Percentiles rank a stretch among this genome's conserved stretches.
phyloP scores from a whole-genome alignment of 2,329 filamentous ascomycete species.

The Colletotrichum graminicola region DNA sequence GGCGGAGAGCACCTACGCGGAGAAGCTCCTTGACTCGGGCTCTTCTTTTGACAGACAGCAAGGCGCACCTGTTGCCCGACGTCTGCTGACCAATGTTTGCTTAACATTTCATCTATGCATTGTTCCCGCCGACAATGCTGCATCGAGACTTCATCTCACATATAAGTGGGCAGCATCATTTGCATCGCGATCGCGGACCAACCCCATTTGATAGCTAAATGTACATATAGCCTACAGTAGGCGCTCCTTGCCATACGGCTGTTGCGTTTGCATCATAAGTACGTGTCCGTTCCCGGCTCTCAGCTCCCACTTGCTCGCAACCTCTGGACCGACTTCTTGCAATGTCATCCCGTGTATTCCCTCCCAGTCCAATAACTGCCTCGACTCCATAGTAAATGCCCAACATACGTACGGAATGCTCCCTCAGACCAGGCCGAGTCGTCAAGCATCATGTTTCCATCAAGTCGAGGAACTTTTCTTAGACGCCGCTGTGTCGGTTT shows the following conservation, averaged over 20 bases:
- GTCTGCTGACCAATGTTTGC: background rate
- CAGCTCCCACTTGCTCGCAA: background rate
- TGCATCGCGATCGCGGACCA: conserved; percentile 13
- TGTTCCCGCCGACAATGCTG: background rate
- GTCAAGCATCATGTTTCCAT: background rate
- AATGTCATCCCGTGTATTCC: conserved; percentile 21
- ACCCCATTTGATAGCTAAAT: conserved; percentile 39
- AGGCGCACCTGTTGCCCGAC: background rate
- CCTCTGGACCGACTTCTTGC: conserved; percentile 18
- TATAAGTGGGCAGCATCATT: background rate
- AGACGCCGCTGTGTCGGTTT: conserved; percentile 26
- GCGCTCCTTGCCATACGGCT: conserved; percentile 9
- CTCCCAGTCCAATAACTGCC: background rate
- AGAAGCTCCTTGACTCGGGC: conserved; percentile 17
- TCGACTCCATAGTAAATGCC: too few relatives aligned
- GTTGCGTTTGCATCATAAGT: conserved; percentile 14
- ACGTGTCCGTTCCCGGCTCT: conserved; percentile 9
- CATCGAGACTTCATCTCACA: background rate
- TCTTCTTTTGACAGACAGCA: background rate
- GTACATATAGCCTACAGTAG: conserved; percentile 38
- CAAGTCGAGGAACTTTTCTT: conserved; percentile 26
- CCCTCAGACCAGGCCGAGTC: background rate
- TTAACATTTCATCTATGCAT: background rate
- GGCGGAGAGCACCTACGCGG: background rate
- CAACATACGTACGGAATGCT: background rate